Base-by-base conservation (phyloP, 768 basidiomycete species). In the Phaeotremella skinneri region DNA sequence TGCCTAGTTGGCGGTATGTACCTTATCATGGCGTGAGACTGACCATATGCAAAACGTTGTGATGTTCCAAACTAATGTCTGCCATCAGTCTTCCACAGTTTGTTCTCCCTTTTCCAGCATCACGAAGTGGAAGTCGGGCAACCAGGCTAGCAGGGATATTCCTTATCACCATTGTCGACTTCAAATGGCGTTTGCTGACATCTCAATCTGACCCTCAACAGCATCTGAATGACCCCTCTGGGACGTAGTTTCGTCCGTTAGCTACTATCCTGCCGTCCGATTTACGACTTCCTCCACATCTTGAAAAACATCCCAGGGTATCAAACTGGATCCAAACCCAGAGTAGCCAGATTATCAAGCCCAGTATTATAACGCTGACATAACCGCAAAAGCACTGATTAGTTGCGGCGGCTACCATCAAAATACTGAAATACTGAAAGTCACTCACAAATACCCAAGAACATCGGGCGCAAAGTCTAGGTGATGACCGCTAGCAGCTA, bases 371-470 rank as follows among this genome's bases (percentile, higher is more conserved):
- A 16, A 63, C 41, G 41, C 65, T 67, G 25, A 23, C 23, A 21
- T 13, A 39, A 21, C 21, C 45, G 4, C 29, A 34, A 23, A 32
- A 5, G 17, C 49, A 52, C 27, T 7, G 3, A 50, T 50, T 21
- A 41, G 34, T 21, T 34, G 52, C 31, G 4, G 6, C n/a, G n/a
- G 32, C 21, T 32, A 25, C 34, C 17, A 23, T 49, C 39, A 20
- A 7, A 32, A n/a, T 11, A n/a, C 16, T 30, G 48, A 27, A 25
- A 43, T 26, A 17, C n/a, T 5, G 26, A 21, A 11, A 20, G 11
- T 3, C 16, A 58, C 58, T 61, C 32, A 67, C 66, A 67, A 58
- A 49, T 62, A 64, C 1, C 66, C 66, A 17, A 64, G 49, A 5
- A 59, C 47, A 27, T 55, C 60, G 4, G 66, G 66, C 26, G 20